Percentiles rank a stretch among this genome's conserved stretches.
Conservation (phyloP, 2,329 filamentous ascomycete species). For the Colletotrichum tabaci region DNA sequence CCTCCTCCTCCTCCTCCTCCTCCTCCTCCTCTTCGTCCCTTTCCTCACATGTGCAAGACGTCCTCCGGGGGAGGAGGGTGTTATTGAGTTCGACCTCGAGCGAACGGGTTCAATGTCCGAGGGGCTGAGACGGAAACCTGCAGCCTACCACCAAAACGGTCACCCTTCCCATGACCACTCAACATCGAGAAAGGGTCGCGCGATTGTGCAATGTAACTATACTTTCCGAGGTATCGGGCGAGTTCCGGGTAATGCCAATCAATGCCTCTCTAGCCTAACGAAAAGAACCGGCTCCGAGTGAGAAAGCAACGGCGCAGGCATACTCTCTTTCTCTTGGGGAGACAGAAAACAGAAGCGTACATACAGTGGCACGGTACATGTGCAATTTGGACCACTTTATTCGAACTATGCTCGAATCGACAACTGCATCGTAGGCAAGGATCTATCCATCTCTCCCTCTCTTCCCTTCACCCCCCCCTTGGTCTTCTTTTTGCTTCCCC, state of each 20-base stretch:
- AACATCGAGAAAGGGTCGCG: constrained; percentile 4
- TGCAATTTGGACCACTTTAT: constrained; percentile 19
- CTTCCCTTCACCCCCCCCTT: not conserved
- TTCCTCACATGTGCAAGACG: not conserved
- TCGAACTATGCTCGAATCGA: constrained; percentile 37
- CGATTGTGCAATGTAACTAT: constrained; percentile 3
- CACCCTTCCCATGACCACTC: not conserved
- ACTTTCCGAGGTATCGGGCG: constrained; percentile 33
- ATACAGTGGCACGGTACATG: too few relatives aligned
- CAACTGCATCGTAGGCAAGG: constrained; percentile 38
- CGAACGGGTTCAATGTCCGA: constrained; percentile 15
- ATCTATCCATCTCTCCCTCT: not conserved
- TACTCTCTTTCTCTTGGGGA: not conserved
- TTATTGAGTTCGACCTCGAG: not conserved
- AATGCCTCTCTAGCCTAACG: not conserved
- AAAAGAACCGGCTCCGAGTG: constrained; percentile 28
- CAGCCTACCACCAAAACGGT: constrained; percentile 3
- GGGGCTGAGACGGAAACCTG: constrained; percentile 24
- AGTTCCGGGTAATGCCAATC: constrained; percentile 33
- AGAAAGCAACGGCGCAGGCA: not conserved
- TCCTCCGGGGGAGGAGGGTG: not conserved
- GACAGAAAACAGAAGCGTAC: constrained; percentile 23
- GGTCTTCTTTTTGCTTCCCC: constrained; percentile 14
- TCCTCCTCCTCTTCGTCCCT: too few relatives aligned
- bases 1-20: too few relatives aligned